Evolutionary conservation across 75 land plant genomes (phyloP).

Genomic region (Picea glauca): DNA sequence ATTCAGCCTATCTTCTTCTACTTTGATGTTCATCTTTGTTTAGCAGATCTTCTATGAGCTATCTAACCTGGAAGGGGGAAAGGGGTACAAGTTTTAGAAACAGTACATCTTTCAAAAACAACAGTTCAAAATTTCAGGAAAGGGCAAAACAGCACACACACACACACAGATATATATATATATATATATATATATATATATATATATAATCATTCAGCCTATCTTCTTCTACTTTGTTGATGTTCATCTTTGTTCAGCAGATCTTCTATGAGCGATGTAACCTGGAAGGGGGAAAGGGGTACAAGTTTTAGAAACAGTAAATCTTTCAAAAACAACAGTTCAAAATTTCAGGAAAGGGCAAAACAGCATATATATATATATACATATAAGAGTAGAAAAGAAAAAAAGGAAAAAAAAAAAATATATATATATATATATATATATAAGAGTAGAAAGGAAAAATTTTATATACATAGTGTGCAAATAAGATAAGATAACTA

Average conservation of each 20-base stretch:
- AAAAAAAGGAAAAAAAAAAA: too few species aligned
- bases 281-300: not conserved
- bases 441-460: not conserved
- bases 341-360: not conserved
- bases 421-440: too few species aligned
- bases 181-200: too few species aligned
- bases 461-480: not conserved
- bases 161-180: too few species aligned
- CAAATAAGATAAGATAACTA: not conserved
- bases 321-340: not conserved
- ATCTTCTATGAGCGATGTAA: not conserved
- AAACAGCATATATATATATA: not conserved
- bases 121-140: not conserved
- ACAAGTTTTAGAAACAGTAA: not conserved
- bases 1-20: not conserved
- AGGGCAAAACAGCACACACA: not conserved
- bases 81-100: not conserved
- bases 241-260: not conserved
- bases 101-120: not conserved
- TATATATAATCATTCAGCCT: not conserved
- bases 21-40: not conserved
- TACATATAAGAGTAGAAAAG: too few species aligned
- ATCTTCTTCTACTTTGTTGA: not conserved
- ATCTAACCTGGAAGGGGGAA: not conserved
- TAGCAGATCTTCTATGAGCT: not conserved